These are phyloP conservation scores for Pseudogymnoascus sp. DNA, from an alignment of 2,329 filamentous ascomycete genomes.

Conservation along the genomic window DNA sequence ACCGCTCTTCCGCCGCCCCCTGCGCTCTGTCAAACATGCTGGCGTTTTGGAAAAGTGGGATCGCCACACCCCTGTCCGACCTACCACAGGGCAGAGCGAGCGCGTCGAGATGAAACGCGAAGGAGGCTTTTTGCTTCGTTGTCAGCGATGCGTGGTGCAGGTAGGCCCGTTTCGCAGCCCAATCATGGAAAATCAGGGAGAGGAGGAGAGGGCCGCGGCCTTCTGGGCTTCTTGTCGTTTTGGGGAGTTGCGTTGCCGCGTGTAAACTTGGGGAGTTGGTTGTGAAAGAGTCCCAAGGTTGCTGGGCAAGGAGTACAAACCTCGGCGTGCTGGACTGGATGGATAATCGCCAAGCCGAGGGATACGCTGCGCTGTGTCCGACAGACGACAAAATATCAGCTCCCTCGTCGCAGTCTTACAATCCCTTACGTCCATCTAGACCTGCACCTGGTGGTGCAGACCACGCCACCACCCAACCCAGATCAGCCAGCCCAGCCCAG, in stretches of 20 bases:
- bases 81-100: not conserved
- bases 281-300: not conserved
- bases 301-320: too few species aligned
- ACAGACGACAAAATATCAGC: too few species aligned
- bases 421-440: not conserved
- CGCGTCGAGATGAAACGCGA: not conserved
- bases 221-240: not conserved
- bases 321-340: not conserved
- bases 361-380: not conserved
- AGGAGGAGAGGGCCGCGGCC: not conserved
- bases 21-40: not conserved
- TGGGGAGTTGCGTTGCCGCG: not conserved
- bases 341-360: not conserved
- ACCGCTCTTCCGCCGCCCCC: not conserved
- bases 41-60: not conserved
- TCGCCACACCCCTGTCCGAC: not conserved
- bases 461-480: not conserved
- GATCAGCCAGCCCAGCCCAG: not conserved
- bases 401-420: not conserved
- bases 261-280: not conserved
- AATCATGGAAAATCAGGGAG: not conserved
- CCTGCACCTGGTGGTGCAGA: too few species aligned
- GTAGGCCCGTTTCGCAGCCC: not conserved
- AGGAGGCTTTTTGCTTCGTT: too few species aligned
- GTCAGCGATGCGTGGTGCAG: too few species aligned